Base-by-base conservation (phyloP, 805 yeast species). In the Clavispora phyllophila region DNA sequence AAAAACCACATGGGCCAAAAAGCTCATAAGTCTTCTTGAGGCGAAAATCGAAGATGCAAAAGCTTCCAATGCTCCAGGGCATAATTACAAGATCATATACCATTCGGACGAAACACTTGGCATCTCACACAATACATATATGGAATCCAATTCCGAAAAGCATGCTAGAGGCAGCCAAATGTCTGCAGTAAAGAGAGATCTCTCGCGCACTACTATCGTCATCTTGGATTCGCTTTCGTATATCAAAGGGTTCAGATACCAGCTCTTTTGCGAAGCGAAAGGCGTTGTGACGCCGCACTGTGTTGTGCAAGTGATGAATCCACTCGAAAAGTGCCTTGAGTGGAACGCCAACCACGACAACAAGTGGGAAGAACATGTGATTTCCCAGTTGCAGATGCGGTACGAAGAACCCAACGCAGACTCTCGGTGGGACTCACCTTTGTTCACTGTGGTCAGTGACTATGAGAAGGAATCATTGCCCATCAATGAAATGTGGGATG, bases 231-330 rank as follows among this genome's bases (percentile, higher is more conserved):
- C 93, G 1, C 70, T 89, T 54, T 81, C 87, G 32, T 93, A 93
- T 60, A 93, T 93, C 55, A 93, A 93, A 58, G 99, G 99, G 0
- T 89, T 90, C 61, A 71, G 99, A 46, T 93, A 93, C 63, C 99
- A 93, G 63, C 70, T 93, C 41, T 89, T 80, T 61, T 90, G 97
- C 62, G 99, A 93, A 61, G 90, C 96, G 29, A 91, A 90, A 60
- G 84, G 88, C 1, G 70, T 81, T 22, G 73, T 81, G 14, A 89
- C 97, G 1, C 82, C 93, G 2, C 84, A 87, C 49, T 84, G 95
- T 56, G 85, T 90, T 29, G 69, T 91, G 2, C 90, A 91, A 47
- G 82, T 86, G 1, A 75, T 89, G 53, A 78, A 85, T 14, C 82
- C 96, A 0, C 51, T 75, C 4, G 82, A 78, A 0, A 66, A 67